Base-by-base conservation (phyloP, 2,329 filamentous ascomycete species). In the Fusarium sp. region DNA sequence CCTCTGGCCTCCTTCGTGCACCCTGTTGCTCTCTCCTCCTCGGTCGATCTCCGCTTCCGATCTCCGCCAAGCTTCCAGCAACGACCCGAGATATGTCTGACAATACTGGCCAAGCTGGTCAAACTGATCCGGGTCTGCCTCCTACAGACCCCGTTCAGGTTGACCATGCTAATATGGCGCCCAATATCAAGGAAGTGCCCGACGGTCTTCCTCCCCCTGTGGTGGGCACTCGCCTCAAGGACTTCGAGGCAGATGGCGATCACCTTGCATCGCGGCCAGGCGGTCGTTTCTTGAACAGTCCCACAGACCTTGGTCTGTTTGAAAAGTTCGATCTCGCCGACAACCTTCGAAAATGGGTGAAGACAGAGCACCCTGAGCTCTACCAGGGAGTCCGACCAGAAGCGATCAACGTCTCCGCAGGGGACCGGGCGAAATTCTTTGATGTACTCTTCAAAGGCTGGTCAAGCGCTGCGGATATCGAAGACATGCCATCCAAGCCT, bases 11-110 rank as follows among this genome's bases (percentile, higher is more conserved):
- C 42, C 15, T 45, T 26, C 1, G 42, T 13, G 11, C 42, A 8
- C 5, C 18, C 24, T 4, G 44, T 28, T 22, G 1, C 44, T 47
- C 24, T 47, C 24, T 14, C 5, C 44, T 9, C 5, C 8, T 47
- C 44, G 3, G 24, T 14, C 2, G 18, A 47, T 10, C 7, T 22
- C 4, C 18, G 44, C 26, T 47, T 11, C 6, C 8, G 26, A 28
- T 5, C 1, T 15, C 7, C 13, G 18, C 18, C 44, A 47, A 22
- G 4, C 24, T 6, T 7, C 24, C 1, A 8, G 8, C 5, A 28
- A 26, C 5, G 24, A 45, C 0, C 0, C 17, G 5, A 7, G 5
- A 45, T 0, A 14, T 7, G 17, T 0, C 3, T 6, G 4, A 8
- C 18, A 7, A 28, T 47, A 1, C 5, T 13, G 12, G 18, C 44